Base-by-base conservation (phyloP, 495 filamentous ascomycete species). In the Melanomma pulvis-pyrius region DNA sequence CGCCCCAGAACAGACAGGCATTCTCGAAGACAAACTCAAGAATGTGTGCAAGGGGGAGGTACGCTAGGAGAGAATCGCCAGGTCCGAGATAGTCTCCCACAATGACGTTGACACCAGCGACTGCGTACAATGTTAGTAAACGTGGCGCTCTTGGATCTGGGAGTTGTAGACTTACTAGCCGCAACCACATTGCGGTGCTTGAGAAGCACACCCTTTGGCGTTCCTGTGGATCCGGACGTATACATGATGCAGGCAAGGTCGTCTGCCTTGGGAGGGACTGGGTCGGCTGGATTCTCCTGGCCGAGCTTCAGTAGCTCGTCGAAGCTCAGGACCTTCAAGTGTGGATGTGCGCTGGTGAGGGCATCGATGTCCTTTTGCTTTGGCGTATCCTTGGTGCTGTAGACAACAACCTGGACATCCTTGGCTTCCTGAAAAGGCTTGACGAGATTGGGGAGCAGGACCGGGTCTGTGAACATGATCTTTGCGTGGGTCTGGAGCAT, bases 201-300 rank as follows among this genome's bases (percentile, higher is more conserved):
- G 68, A 98, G 78, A 30, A 92, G 87, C 28, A 98, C 94, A 78
- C 94, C 94, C 83, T 98, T 98, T 36, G 94, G 94, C 0, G 92
- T 86, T 53, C 94, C 94, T 4, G 94, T 98, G n/a, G 93, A 96
- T 47, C 94, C 94, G 30, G 94, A 98, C 1, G 94, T 98, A 81
- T 98, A 98, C 94, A 98, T 98, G 77, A 98, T 96, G 75, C 94
- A 97, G 83, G 90, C 94, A 13, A 98, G 85, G 75, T 97, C 93
- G 53, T 97, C 91, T 1, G 91, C 83, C 26, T 81, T 77, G 2
- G 94, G 93, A 41, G 92, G 89, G 19, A 91, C 87, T 19, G 91
- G 86, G 9, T 97, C 93, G 49, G 87, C 85, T 9, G 84, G 87
- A 73, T 96, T 94, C 65, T 91, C 87, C 76, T 92, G 84, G 71